Base-by-base conservation (phyloP, 164 flowering plant genomes). In the Vitis riparia region DNA sequence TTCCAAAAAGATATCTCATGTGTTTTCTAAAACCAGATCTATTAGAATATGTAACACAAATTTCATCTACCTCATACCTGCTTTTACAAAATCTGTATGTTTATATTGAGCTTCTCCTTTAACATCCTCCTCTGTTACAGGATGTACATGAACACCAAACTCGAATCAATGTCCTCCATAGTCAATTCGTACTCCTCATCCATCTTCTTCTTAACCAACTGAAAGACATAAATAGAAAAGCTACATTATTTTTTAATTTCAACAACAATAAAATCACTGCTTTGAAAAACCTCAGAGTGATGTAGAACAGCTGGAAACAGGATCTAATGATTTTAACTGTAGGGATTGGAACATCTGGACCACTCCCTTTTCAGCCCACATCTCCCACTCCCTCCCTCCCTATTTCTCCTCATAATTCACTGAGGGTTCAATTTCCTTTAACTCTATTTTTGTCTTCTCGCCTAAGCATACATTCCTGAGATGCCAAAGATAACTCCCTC, bases 41-140 rank as follows among this genome's bases (percentile, higher is more conserved):
- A 50, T 51, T 27, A 23, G 23, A 49, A 44, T 9, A 66, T 23
- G 23, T n/a, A 10, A 6, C 2, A 55, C 9, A 49, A 69, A 55
- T 30, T 68, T 56, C 50, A 27, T 59, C 27, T 47, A n/a, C 64
- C 19, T 44, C 75, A 79, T 12, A 84, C 99, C 99, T 84, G 99
- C 97, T 88, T 89, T 93, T 67, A 95, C 84, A 77, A 86, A 88
- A 79, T 95, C 98, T 16, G 98, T 95, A 73, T 93, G 88, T 73
- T 95, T 91, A 82, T 91, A 95, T 63, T 90, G 98, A 74, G 99
- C 93, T 76, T 95, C 98, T 56, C 99, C 99, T 86, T 88, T 93
- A 75, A 86, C 86, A 82, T 97, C 97, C 84, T 93, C 98, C 74
- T 89, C 89, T 62, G 98, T 93, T 23, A 95, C 97, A 19, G 23